Evolutionary conservation across 2,329 filamentous ascomycete genomes (phyloP).

Genomic region (Fusarium coffeatum): DNA sequence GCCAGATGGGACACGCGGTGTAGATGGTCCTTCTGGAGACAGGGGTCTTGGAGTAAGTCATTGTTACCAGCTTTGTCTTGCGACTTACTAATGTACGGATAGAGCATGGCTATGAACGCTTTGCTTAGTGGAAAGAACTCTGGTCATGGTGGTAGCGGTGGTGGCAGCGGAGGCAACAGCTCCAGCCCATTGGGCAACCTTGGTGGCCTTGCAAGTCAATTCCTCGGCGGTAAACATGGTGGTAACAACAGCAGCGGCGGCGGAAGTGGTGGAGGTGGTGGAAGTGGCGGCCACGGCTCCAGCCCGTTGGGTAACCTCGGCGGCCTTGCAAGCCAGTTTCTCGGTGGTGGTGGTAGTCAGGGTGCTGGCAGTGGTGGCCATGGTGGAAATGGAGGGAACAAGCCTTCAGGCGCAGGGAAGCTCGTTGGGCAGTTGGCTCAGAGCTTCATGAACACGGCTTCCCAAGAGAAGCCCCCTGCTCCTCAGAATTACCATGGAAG

Average conservation of each 20-base stretch:
- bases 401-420: slow-evolving; percentile 61
- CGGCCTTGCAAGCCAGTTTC: slow-evolving; percentile 60
- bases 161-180: slow-evolving; percentile 44
- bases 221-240: slow-evolving; percentile 49
- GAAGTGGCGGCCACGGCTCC: slow-evolving; percentile 48
- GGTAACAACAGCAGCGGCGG: neutral
- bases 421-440: slow-evolving; percentile 68
- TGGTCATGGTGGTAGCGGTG: slow-evolving; percentile 46
- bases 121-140: slow-evolving; percentile 62
- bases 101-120: slow-evolving; percentile 70
- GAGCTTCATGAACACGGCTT: slow-evolving; percentile 63
- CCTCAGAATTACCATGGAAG: slow-evolving; percentile 63
- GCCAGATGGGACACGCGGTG: slow-evolving; percentile 63
- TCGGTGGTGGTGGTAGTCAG: slow-evolving; percentile 50
- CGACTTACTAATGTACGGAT: slow-evolving; percentile 23
- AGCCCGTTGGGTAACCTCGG: slow-evolving; percentile 55
- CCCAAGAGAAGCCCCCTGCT: slow-evolving; percentile 58
- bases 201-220: slow-evolving; percentile 60
- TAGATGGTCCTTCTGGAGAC: slow-evolving; percentile 66
- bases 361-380: slow-evolving; percentile 43
- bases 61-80: slow-evolving; percentile 4
- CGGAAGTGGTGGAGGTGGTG: slow-evolving; percentile 40
- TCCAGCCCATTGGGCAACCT: slow-evolving; percentile 54
- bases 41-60: slow-evolving; percentile 73
- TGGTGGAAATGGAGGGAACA: slow-evolving; percentile 51